A percentile compares a stretch with the other conserved stretches of the same genome.
Evolutionary conservation across 2,329 filamentous ascomycete species (phyloP).

Genomic region (Didymella sp.): DNA sequence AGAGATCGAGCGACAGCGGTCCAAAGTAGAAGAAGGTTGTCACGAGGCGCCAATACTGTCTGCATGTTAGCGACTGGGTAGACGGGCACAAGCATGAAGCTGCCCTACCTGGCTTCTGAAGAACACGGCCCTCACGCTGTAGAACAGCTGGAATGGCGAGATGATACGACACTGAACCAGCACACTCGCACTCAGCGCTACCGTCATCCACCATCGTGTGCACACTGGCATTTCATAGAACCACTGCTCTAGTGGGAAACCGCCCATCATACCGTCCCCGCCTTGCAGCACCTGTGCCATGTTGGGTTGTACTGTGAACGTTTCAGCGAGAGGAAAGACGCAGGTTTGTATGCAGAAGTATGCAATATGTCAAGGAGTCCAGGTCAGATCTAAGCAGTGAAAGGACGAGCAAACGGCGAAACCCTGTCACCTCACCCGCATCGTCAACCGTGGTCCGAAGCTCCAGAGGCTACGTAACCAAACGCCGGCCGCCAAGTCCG

Average conservation of each 20-base stretch:
- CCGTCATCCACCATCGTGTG: conserved; percentile 96
- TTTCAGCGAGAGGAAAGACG: background rate
- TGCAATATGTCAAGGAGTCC: background rate
- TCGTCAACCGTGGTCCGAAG: conserved; percentile 4
- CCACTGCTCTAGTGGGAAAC: conserved; percentile 91
- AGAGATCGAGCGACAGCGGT: conserved; percentile 87
- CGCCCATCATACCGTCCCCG: conserved; percentile 54
- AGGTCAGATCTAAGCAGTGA: background rate
- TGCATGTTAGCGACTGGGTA: background rate
- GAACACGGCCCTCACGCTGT: conserved; percentile 92
- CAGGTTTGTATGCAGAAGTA: background rate
- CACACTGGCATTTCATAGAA: conserved; percentile 98
- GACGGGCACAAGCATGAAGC: no score
- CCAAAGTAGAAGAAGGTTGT: conserved; percentile 98
- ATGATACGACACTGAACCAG: conserved; percentile 93
- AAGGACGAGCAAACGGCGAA: background rate
- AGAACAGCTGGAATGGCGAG: conserved; percentile 94
- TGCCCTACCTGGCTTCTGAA: conserved; percentile 81
- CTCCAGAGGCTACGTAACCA: conserved; percentile 15
- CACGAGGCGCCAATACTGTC: conserved; percentile 91
- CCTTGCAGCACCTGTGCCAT: conserved; percentile 57
- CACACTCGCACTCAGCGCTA: conserved; percentile 84
- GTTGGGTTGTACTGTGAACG: conserved; percentile 10
- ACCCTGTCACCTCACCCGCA: conserved; percentile 6
- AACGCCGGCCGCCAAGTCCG: conserved; percentile 7